Evolutionary conservation across 306 rosid species (phyloP).

Genomic region (Rosa persica): DNA sequence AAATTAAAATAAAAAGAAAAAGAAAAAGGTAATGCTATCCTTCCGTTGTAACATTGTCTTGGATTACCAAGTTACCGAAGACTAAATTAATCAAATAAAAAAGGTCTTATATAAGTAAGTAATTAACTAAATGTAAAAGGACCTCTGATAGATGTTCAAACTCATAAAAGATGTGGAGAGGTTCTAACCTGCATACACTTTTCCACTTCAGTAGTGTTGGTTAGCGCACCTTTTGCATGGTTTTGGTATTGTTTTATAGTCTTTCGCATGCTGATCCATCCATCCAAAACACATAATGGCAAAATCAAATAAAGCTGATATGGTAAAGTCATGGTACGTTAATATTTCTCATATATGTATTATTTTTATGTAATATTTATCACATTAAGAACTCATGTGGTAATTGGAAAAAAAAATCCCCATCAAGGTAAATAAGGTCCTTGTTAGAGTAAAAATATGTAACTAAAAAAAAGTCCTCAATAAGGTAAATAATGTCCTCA

Average conservation of each 20-base stretch:
- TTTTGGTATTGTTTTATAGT: conserved; percentile 40
- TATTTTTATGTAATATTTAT: too few relatives aligned
- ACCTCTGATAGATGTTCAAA: background rate
- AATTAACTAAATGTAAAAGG: background rate
- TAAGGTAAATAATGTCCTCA: too few relatives aligned
- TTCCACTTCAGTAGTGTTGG: conserved; percentile 31
- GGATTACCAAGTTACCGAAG: background rate
- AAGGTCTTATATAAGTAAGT: background rate
- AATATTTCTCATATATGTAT: too few relatives aligned
- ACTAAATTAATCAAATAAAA: background rate
- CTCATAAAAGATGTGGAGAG: conserved; percentile 7
- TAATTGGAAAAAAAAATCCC: too few relatives aligned
- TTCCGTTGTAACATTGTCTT: background rate
- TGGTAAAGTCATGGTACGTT: background rate
- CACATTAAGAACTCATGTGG: too few relatives aligned
- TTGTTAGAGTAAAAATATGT: too few relatives aligned
- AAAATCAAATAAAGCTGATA: background rate
- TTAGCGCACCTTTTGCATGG: conserved; percentile 23
- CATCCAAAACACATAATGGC: conserved; percentile 14
- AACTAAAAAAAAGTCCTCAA: too few relatives aligned
- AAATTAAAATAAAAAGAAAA: background rate
- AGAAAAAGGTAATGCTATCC: background rate
- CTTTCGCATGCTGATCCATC: conserved; percentile 47
- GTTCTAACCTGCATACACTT: conserved; percentile 47
- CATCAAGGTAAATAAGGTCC: too few relatives aligned